Percentiles rank a stretch among this genome's conserved stretches.
Evolutionary conservation across 768 basidiomycete genomes (phyloP).

Genomic region (Arthromyces matolae): DNA sequence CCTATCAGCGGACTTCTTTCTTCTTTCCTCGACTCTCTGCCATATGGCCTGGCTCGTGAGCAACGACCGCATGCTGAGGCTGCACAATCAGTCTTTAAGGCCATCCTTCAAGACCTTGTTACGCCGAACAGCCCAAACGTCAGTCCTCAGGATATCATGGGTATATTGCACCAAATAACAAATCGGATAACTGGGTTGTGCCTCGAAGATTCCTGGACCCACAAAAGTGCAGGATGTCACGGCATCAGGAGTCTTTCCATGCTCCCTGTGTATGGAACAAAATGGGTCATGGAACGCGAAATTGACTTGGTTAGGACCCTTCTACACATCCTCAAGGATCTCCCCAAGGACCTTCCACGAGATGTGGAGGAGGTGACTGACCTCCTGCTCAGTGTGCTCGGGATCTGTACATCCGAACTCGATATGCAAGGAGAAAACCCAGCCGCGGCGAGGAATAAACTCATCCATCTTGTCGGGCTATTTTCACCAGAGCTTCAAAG

Average conservation of each 20-base stretch:
- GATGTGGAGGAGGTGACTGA: conserved; percentile 77
- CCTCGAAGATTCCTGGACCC: conserved; percentile 85
- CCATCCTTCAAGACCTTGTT: conserved; percentile 67
- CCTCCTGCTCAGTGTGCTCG: conserved; percentile 66
- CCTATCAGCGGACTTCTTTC: conserved; percentile 56
- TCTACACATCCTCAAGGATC: conserved; percentile 89
- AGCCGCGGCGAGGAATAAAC: conserved; percentile 45
- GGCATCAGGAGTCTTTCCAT: conserved; percentile 80
- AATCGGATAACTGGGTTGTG: conserved; percentile 83
- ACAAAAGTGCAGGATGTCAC: conserved; percentile 84
- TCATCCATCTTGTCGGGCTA: conserved; percentile 71
- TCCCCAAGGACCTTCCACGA: conserved; percentile 83
- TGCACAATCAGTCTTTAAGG: conserved; percentile 56
- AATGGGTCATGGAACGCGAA: conserved; percentile 84
- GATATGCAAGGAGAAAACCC: conserved; percentile 44
- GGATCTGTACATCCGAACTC: conserved; percentile 51
- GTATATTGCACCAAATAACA: conserved; percentile 77
- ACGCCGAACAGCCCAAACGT: conserved; percentile 46
- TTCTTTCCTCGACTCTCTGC: conserved; percentile 78
- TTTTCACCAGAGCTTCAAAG: conserved; percentile 88
- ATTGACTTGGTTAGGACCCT: conserved; percentile 88
- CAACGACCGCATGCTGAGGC: conserved; percentile 55
- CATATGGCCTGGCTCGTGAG: conserved; percentile 69
- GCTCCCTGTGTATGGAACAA: conserved; percentile 65
- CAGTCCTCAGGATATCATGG: conserved; percentile 52